phyloP scores from a whole-genome alignment of 2,329 filamentous ascomycete genomes.

The Amylocarpus encephaloides region DNA sequence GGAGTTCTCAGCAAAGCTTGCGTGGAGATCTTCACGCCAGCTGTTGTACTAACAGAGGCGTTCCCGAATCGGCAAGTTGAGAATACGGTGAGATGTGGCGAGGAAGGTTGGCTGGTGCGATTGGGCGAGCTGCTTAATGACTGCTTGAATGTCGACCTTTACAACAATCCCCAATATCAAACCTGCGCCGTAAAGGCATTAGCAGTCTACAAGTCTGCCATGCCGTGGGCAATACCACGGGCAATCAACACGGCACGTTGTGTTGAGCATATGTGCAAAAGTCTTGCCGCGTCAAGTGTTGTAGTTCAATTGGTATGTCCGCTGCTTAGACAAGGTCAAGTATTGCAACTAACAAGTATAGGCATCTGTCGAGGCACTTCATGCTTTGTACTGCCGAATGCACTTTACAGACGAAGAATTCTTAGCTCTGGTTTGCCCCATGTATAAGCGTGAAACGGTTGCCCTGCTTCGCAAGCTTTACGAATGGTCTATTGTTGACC shows the following conservation, averaged over 20 bases:
- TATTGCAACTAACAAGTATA: constrained; percentile 32
- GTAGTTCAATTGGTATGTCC: constrained; percentile 64
- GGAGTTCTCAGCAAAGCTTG: constrained; percentile 80
- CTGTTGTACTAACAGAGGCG: constrained; percentile 64
- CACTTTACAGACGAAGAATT: constrained; percentile 76
- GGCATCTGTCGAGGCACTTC: constrained; percentile 77
- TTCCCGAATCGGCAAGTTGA: constrained; percentile 63
- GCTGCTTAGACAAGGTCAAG: neutral
- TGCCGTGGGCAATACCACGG: constrained; percentile 83
- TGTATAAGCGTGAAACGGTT: constrained; percentile 69
- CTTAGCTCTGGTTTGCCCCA: constrained; percentile 66
- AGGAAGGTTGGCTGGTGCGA: constrained; percentile 82
- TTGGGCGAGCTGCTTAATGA: constrained; percentile 67
- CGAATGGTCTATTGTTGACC: constrained; percentile 72
- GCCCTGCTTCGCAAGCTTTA: constrained; percentile 67
- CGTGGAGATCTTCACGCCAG: constrained; percentile 88
- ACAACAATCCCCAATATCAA: constrained; percentile 60
- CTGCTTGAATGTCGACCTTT: constrained; percentile 61
- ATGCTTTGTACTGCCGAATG: constrained; percentile 70
- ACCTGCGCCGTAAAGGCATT: constrained; percentile 70
- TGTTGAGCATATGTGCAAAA: constrained; percentile 63
- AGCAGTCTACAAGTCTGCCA: constrained; percentile 67
- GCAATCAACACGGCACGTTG: constrained; percentile 67
- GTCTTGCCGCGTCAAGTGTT: constrained; percentile 63
- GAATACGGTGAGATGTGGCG: constrained; percentile 64